Conservation (phyloP, 2,329 filamentous ascomycete genomes). For the Pseudonectria foliicola region DNA sequence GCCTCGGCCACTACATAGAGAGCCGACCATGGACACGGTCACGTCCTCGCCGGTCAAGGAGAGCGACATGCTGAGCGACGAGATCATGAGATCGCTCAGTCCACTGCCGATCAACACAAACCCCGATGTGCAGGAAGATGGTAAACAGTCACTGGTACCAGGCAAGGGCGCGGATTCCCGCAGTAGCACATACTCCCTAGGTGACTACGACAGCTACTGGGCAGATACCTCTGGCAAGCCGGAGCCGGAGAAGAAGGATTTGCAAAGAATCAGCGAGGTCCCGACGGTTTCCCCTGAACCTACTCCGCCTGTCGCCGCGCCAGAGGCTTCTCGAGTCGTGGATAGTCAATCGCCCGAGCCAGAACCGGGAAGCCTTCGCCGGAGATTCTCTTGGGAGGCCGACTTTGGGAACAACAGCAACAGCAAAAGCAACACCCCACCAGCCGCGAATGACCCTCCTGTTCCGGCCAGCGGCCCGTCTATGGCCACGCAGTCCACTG, state of each 20-base stretch:
- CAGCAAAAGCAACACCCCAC: conserved; percentile 8
- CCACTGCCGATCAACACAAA: conserved; percentile 30
- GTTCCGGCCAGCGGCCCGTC: conserved; percentile 7
- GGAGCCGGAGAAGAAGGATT: conserved; percentile 3
- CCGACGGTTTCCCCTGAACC: not conserved
- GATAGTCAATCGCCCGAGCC: conserved; percentile 3
- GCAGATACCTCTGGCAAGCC: conserved; percentile 29
- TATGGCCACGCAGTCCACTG: conserved; percentile 5
- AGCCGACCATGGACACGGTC: conserved; percentile 40
- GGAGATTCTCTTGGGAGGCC: conserved; percentile 34
- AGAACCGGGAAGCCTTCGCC: conserved; percentile 13
- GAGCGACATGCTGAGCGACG: conserved; percentile 63
- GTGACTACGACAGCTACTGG: conserved; percentile 64
- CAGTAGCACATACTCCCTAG: conserved; percentile 57
- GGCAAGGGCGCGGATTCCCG: conserved; percentile 20
- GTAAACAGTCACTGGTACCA: conserved; percentile 12
- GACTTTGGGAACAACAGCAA: conserved; percentile 16
- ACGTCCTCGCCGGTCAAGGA: conserved; percentile 55
- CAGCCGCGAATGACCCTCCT: conserved; percentile 4
- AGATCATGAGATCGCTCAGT: conserved; percentile 65
- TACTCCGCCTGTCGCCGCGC: conserved; percentile 4
- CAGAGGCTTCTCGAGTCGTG: conserved; percentile 1
- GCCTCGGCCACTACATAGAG: conserved; percentile 31
- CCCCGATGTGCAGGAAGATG: conserved; percentile 9
- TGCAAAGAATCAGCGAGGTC: not conserved